Percentiles rank a stretch among this genome's conserved stretches.
These are phyloP conservation scores for Sicyos baderoa DNA, from an alignment of 306 rosid species.

Conservation along the genomic window DNA sequence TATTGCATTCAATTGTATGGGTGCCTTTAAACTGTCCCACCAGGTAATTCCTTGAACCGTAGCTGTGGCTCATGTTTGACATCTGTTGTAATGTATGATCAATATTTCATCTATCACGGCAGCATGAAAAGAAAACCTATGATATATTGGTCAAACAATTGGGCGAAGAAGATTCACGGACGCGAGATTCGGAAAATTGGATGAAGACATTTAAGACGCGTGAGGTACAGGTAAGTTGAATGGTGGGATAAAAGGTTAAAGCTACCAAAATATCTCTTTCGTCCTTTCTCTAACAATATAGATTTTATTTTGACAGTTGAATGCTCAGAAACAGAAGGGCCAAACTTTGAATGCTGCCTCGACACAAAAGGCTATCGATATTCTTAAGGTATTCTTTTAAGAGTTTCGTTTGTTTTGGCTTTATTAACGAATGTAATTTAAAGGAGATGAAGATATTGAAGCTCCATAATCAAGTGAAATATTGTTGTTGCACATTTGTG, in stretches of 20 bases:
- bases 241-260: not conserved
- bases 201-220: conserved; percentile 96
- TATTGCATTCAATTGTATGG: conserved; percentile 94
- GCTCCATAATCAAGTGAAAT: not conserved
- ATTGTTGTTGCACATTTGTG: not conserved
- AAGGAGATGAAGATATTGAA: not conserved
- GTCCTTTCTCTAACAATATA: not conserved
- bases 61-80: not conserved
- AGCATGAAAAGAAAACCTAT: conserved; percentile 95
- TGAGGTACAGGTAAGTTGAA: conserved; percentile 59
- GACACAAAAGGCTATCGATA: conserved; percentile 80
- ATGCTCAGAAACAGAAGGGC: conserved; percentile 96
- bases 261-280: not conserved
- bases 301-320: conserved; percentile 41
- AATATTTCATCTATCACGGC: conserved; percentile 24
- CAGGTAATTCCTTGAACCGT: conserved; percentile 45
- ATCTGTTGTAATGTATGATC: not conserved
- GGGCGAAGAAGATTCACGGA: conserved; percentile 93
- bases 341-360: conserved; percentile 77
- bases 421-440: not conserved
- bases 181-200: conserved; percentile 90
- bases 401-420: no score
- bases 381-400: conserved; percentile 56
- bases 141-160: conserved; percentile 95
- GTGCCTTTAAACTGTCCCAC: conserved; percentile 92